These are phyloP conservation scores for Miscanthus sacchariflorus DNA, from an alignment of 202 grass and related monocot genomes.

Conservation along the genomic window DNA sequence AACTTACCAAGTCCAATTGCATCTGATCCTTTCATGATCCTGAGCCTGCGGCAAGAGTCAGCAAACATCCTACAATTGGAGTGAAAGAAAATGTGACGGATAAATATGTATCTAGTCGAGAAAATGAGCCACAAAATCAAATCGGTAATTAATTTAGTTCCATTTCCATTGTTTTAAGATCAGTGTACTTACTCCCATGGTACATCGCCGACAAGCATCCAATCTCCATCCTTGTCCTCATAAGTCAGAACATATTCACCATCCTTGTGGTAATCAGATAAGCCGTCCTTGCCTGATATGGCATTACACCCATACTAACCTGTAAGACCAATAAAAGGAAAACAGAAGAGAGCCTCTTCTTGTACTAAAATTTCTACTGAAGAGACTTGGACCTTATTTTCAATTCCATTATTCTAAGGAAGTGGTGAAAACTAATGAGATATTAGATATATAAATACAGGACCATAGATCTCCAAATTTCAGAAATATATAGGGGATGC, in stretches of 20 bases:
- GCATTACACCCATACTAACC: conserved; percentile 65
- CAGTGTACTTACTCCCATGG: conserved; percentile 76
- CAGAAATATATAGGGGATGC: background rate
- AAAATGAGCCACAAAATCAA: conserved; percentile 8
- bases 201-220: conserved; percentile 92
- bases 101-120: background rate
- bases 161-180: conserved; percentile 27
- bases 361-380: conserved; percentile 48
- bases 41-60: conserved; percentile 74
- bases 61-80: conserved; percentile 73
- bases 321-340: conserved; percentile 62
- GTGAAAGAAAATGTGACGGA: conserved; percentile 4
- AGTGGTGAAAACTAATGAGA: conserved; percentile 10
- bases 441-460: background rate
- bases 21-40: conserved; percentile 96
- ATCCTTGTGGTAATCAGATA: conserved; percentile 64
- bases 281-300: conserved; percentile 62
- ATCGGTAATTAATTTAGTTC: background rate
- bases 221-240: conserved; percentile 97
- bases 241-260: conserved; percentile 89
- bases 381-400: conserved; percentile 24
- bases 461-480: conserved; percentile 25
- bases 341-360: conserved; percentile 57
- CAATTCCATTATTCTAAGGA: conserved; percentile 32
- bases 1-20: conserved; percentile 88